A percentile compares a stretch with the other conserved stretches of the same genome.
Evolutionary conservation across 2,329 filamentous ascomycete species (phyloP).

Genomic region (Tolypocladium sp.): DNA sequence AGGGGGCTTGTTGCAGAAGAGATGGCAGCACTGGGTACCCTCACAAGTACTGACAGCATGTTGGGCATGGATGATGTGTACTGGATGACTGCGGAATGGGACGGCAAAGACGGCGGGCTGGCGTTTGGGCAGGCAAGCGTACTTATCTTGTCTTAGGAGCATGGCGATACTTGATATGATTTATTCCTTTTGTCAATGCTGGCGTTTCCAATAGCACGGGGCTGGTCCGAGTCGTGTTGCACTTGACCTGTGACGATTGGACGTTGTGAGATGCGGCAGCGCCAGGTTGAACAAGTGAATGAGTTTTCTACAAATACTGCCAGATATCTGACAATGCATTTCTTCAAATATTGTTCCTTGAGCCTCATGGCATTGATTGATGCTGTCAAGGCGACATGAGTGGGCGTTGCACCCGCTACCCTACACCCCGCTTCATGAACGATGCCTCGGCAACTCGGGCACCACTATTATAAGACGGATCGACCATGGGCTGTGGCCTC

Average conservation of each 20-base stretch:
- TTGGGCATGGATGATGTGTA: background rate
- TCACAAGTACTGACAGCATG: background rate
- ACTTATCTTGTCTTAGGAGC: slow-evolving; percentile 16
- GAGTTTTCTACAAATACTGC: too few relatives aligned
- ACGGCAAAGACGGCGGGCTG: slow-evolving; percentile 4
- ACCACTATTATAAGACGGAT: background rate
- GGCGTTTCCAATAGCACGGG: too few relatives aligned
- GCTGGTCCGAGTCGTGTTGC: background rate
- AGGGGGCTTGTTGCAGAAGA: background rate
- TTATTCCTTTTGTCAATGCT: slow-evolving; percentile 11
- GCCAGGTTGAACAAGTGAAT: background rate
- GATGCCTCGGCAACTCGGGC: background rate
- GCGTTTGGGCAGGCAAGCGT: slow-evolving; percentile 21
- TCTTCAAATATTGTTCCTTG: background rate
- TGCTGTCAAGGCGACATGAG: background rate
- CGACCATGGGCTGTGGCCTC: background rate
- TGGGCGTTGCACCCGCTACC: background rate
- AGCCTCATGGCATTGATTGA: background rate
- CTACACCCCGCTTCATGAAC: background rate
- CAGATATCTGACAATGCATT: too few relatives aligned
- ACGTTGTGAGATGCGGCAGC: background rate
- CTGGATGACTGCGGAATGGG: background rate
- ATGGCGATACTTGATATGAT: slow-evolving; percentile 22
- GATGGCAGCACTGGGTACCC: background rate
- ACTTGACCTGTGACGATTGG: background rate